Conservation (phyloP, 2,329 filamentous ascomycete species). For the Ascochyta viciae-villosae region DNA sequence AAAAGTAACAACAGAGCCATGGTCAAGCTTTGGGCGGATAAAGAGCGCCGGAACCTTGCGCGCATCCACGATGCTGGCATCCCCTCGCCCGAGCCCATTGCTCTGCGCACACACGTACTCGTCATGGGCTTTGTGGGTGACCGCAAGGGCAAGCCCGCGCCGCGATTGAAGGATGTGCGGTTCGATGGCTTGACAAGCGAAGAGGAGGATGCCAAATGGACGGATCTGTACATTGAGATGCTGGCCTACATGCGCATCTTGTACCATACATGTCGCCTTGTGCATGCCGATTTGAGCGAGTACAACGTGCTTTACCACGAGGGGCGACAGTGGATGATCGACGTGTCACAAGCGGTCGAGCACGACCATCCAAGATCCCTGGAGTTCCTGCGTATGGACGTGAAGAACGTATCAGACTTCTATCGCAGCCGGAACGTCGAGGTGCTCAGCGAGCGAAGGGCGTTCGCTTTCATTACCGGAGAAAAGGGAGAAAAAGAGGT, state of each 20-base stretch:
- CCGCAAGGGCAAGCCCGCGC: constrained; percentile 84
- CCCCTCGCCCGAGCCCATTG: constrained; percentile 86
- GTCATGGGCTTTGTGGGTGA: constrained; percentile 95
- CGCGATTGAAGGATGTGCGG: constrained; percentile 84
- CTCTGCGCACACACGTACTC: constrained; percentile 90
- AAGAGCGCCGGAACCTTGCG: constrained; percentile 93
- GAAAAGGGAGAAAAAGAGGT: constrained; percentile 58
- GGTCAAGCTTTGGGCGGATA: constrained; percentile 99
- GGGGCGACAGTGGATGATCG: constrained; percentile 86
- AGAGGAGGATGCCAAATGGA: constrained; percentile 72
- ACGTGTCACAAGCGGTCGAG: constrained; percentile 97
- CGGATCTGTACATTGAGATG: constrained; percentile 79
- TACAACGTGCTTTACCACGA: constrained; percentile 96
- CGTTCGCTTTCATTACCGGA: constrained; percentile 83
- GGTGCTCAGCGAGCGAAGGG: constrained; percentile 75
- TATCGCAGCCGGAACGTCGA: constrained; percentile 87
- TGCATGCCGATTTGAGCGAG: constrained; percentile 96
- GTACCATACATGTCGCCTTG: constrained; percentile 89
- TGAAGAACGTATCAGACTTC: constrained; percentile 95
- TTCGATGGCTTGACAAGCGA: constrained; percentile 69
- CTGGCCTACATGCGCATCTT: constrained; percentile 89
- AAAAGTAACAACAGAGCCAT: constrained; percentile 95
- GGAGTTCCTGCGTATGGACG: constrained; percentile 96
- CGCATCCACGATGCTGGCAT: constrained; percentile 85
- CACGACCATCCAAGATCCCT: constrained; percentile 92